Conservation (phyloP, 345 rosid species). For the Linum usitatissimum region DNA sequence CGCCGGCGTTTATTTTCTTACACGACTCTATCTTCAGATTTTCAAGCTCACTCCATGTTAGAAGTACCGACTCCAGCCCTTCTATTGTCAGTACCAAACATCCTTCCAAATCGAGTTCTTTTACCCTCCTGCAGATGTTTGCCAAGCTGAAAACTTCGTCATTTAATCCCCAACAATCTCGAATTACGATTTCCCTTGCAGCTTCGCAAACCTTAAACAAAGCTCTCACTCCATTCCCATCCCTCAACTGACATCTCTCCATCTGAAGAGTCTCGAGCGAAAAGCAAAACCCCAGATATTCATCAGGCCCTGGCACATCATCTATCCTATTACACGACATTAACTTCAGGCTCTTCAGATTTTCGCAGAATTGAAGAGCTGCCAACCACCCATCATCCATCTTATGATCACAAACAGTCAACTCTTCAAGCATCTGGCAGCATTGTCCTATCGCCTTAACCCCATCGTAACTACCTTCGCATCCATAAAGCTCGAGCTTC, state of each 20-base stretch:
- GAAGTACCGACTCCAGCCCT: conserved; percentile 22
- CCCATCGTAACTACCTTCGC: conserved; percentile 10
- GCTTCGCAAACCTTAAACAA: conserved; percentile 5
- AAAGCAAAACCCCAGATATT: conserved; percentile 5
- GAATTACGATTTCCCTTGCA: conserved; percentile 3
- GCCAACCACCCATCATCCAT: conserved; percentile 11
- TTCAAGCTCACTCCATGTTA: conserved; percentile 19
- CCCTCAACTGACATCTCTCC: conserved; percentile 7
- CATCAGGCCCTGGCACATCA: not conserved
- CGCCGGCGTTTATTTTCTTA: conserved; percentile 17
- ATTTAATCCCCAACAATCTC: conserved; percentile 8
- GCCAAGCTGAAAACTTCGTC: conserved; percentile 6
- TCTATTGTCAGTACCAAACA: conserved; percentile 24
- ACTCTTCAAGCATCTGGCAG: conserved; percentile 10
- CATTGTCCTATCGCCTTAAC: conserved; percentile 6
- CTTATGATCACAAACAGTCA: conserved; percentile 8
- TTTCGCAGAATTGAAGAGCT: conserved; percentile 1
- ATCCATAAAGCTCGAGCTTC: conserved; percentile 9
- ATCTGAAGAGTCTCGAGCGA: not conserved
- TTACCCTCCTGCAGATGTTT: conserved; percentile 15
- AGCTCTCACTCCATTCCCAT: conserved; percentile 2
- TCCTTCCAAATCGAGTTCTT: conserved; percentile 17
- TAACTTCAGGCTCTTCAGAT: conserved; percentile 6
- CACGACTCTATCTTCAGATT: conserved; percentile 21
- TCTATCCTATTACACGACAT: conserved; percentile 4